Evolutionary conservation across 345 rosid genomes (phyloP), one percentile per base, ranked within the genome.

Genomic region (Moricandia arvensis): DNA sequence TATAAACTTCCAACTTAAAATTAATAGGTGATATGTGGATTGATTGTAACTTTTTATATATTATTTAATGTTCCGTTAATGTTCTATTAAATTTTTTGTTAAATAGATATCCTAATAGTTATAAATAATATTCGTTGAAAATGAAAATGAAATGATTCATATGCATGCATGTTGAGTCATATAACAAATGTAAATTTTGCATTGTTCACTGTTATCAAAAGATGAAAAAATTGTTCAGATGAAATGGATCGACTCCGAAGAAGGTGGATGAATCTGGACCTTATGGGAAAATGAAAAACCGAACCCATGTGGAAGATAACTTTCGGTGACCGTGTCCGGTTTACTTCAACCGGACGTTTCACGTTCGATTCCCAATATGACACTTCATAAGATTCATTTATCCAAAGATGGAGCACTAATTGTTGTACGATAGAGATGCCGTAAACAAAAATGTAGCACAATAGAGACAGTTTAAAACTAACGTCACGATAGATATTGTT

Each of bases 251-350:
- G 71, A 67, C 18, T 17, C 69, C 37, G 38, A 73, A 59, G 69
- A 78, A 73, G 71, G 26, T 38, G 61, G 66, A 73, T 73, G 78
- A 73, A 79, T 79, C 60, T 79, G 33, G 71, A 68, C 82, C 66
- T 55, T 26, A 68, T 57, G 54, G 71, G 45, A 15, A 79, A 73
- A 3, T 11, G 21, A 43, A 57, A 68, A 74, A 63, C 75, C 67
- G 34, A 55, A 64, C 37, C 75, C 79, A 79, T 79, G 82, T 79
- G 82, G 54, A n/a, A n/a, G n/a, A 74, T 24, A 63, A 38, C 18
- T 79, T 69, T 74, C 1, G 82, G 34, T 7, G 17, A 68, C 78
- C 67, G 82, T 79, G 82, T 68, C 47, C 79, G 82, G 75, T 79
- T 68, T 31, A 63, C 82, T 79, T 79, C 47, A 62, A 73, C 75